Base-by-base conservation (phyloP, 2,329 filamentous ascomycete species). In the Metarhizium robertsii region DNA sequence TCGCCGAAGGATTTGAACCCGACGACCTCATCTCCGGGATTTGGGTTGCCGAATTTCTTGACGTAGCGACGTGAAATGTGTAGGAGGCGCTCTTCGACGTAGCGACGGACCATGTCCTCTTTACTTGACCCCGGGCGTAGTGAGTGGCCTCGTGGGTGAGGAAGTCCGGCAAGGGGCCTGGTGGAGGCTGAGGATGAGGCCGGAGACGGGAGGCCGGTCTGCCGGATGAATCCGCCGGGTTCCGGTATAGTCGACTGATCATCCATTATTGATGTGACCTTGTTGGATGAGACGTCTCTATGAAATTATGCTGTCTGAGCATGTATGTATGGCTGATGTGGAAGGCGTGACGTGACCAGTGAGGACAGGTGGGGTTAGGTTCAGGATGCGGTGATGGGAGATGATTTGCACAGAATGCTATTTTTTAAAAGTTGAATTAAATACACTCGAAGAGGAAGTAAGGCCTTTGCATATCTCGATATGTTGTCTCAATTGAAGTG, bases 1-100 rank as follows among this genome's bases (percentile, higher is more conserved):
- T 92, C 86, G 52, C 74, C 76, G 67, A 92, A 88, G 53, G 71
- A 81, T 54, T 75, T 69, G 65, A 83, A 84, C 25, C 80, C 80
- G 2, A 73, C 66, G 2, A 80, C 69, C 13, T 75, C 70, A 56
- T 82, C 79, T 4, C 64, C 71, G 3, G 72, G 71, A 42, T 76
- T 72, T 0, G 72, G 66, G 0, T 71, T 66, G 46, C 75, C 74
- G 54, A 79, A 78, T 62, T 83, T 84, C 69, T 85, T 85, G 46
- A 83, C 75, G 55, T 79, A 85, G 42, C 81, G 79, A 6, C 83
- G 76, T 6, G 76, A 80, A 11, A 81, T 73, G 58, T 79, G 69
- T 50, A 81, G 64, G 16, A 85, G 67, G 11, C 74, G 74, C 7
- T 76, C 73, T 46, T 82, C 78, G 6, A 81, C 75, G 60, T 79